Evolutionary conservation across 2,329 filamentous ascomycete species (phyloP), one percentile per base, ranked within the genome.

Genomic region (Corynespora cassiicola): DNA sequence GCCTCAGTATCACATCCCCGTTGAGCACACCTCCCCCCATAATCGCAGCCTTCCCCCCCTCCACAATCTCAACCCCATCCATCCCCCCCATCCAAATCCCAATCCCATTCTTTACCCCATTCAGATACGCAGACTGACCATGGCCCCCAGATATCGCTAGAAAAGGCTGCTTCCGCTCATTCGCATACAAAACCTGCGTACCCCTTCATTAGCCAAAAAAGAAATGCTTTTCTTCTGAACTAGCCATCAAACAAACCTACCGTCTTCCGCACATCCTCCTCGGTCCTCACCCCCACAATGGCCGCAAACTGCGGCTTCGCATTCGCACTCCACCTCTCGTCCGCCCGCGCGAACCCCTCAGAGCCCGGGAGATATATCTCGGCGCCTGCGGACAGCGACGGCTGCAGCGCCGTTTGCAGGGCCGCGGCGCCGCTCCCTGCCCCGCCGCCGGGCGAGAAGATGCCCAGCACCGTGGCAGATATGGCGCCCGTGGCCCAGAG

Each of bases 111-210:
- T 60, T 37, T 1, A 66, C 18, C 2, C 44, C 42, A 4, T 44
- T 56, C 2, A 68, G 38, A 1, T 55, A 52, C 0, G 52, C 47
- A 1, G 52, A 41, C 15, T 47, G 58, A 3, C 66, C 65, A 44
- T 73, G 70, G 1, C 63, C 59, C 5, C 61, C 63, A 4, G 62
- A 64, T 2, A 65, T 66, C 1, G 62, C 62, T 7, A 71, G 60
- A 25, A 72, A 71, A 0, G 66, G 56, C 7, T 63, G 57, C 3
- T 46, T 33, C 21, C 52, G 36, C 6, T 52, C 47, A 27, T 64
- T 52, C 1, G 50, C 52, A 38, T 37, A 55, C 1, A 45, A 25
- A 6, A 62, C 48, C 55, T 58, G n/a, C 4, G 12, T 7, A 10
- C 8, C 4, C n/a, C n/a, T n/a, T 18, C 3, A 11, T 31, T 10